Conservation (phyloP, 306 rosid species). For the Acacia acuminata region DNA sequence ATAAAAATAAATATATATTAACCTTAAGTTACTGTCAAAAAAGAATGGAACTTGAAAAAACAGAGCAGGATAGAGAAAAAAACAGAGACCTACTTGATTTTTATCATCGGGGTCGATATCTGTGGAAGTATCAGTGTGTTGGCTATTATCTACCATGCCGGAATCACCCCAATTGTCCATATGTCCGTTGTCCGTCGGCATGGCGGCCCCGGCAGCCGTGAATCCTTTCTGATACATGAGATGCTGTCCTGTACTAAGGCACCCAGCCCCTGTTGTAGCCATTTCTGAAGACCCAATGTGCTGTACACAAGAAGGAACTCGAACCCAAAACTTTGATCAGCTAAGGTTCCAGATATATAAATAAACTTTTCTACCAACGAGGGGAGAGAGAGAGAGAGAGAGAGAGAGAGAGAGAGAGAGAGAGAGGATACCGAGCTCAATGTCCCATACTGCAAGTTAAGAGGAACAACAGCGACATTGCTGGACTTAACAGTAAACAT, state of each 20-base stretch:
- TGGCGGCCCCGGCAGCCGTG: conserved; percentile 1
- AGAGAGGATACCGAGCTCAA: conserved; percentile 46
- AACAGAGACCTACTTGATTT: conserved; percentile 48
- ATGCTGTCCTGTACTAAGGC: conserved; percentile 51
- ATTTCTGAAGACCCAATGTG: conserved; percentile 49
- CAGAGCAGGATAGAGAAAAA: not conserved
- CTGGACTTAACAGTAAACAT: conserved; percentile 60
- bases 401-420: not conserved
- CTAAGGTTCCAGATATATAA: not conserved
- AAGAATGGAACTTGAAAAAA: not conserved
- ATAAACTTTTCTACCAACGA: not conserved
- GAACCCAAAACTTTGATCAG: conserved; percentile 9
- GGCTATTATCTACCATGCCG: conserved; percentile 77
- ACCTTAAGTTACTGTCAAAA: not conserved
- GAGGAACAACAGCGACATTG: conserved; percentile 50
- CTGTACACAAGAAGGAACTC: conserved; percentile 34
- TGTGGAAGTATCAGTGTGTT: conserved; percentile 80
- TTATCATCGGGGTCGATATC: conserved; percentile 75
- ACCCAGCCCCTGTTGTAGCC: conserved; percentile 49
- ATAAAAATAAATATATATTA: too few relatives aligned
- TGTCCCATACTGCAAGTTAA: conserved; percentile 56
- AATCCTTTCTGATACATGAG: conserved; percentile 46
- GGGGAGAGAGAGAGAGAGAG: not conserved
- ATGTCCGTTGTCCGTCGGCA: conserved; percentile 63
- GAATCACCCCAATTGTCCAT: conserved; percentile 82